Evolutionary conservation across 139 green algal genomes (phyloP).

Genomic region (Coccomyxa sp.): DNA sequence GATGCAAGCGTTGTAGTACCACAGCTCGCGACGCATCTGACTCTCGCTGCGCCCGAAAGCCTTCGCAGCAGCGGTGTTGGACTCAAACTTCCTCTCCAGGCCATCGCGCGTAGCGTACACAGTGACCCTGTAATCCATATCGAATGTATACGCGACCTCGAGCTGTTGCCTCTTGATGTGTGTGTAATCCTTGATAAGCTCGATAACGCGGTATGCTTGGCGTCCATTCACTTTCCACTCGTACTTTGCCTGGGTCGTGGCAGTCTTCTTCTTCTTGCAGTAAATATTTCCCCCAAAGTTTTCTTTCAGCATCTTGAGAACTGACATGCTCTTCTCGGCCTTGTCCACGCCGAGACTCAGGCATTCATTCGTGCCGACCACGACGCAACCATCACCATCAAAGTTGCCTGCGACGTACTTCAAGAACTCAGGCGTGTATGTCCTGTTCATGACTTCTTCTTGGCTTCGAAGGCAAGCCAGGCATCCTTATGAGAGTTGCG

Average conservation of each 20-base stretch:
- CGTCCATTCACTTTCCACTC: background rate
- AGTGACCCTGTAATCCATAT: background rate
- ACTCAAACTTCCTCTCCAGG: background rate
- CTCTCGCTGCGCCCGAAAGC: background rate
- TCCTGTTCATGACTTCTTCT: background rate
- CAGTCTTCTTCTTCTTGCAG: constrained; percentile 1
- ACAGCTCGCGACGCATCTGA: background rate
- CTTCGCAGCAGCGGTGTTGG: background rate
- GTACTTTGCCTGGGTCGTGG: background rate
- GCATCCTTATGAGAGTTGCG: background rate
- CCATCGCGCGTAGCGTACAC: background rate
- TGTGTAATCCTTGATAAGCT: background rate
- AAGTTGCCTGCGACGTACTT: background rate
- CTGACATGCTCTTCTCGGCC: background rate
- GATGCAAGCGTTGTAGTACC: background rate
- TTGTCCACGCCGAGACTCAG: background rate
- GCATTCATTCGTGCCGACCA: background rate
- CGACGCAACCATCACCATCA: background rate
- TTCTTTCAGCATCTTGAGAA: constrained; percentile 1
- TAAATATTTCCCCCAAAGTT: constrained; percentile 2
- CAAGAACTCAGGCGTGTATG: background rate
- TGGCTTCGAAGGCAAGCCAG: background rate
- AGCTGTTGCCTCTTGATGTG: background rate
- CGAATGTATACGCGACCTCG: background rate
- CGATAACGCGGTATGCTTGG: background rate